A percentile compares a stretch with the other conserved stretches of the same genome.
These are phyloP conservation scores for Botrytis elliptica DNA, from an alignment of 2,329 filamentous ascomycete genomes.

Conservation along the genomic window DNA sequence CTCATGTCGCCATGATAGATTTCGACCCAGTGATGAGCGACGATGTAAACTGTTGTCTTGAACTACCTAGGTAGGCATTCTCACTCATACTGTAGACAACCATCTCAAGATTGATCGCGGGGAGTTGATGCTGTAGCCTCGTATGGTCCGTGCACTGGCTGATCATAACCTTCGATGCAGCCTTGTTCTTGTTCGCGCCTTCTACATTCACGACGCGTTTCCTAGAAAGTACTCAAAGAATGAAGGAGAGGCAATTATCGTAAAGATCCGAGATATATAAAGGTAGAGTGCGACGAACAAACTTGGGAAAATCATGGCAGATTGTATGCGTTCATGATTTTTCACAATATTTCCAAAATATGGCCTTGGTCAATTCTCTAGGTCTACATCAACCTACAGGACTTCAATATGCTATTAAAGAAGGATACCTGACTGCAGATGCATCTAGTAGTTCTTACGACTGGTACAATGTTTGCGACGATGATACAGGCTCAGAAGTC, in stretches of 20 bases:
- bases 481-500: slow-evolving; percentile 39
- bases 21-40: not conserved
- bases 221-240: not conserved
- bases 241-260: not conserved
- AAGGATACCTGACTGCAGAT: slow-evolving; percentile 71
- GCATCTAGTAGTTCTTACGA: slow-evolving; percentile 65
- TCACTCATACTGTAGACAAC: not conserved
- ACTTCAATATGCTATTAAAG: slow-evolving; percentile 77
- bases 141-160: no score
- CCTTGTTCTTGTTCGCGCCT: not conserved
- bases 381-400: slow-evolving; percentile 87
- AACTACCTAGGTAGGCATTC: no score
- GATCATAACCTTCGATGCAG: not conserved
- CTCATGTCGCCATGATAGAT: not conserved
- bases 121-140: not conserved
- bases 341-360: slow-evolving; percentile 42
- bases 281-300: not conserved
- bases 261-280: not conserved
- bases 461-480: slow-evolving; percentile 66
- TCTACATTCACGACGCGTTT: not conserved
- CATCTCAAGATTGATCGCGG: not conserved
- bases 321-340: slow-evolving; percentile 26
- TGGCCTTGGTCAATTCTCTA: slow-evolving; percentile 89
- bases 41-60: not conserved
- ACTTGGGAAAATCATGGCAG: slow-evolving; percentile 11